Evolutionary conservation across 495 filamentous ascomycete genomes (phyloP), one percentile per base, ranked within the genome.

Genomic region (Tuber aestivum): DNA sequence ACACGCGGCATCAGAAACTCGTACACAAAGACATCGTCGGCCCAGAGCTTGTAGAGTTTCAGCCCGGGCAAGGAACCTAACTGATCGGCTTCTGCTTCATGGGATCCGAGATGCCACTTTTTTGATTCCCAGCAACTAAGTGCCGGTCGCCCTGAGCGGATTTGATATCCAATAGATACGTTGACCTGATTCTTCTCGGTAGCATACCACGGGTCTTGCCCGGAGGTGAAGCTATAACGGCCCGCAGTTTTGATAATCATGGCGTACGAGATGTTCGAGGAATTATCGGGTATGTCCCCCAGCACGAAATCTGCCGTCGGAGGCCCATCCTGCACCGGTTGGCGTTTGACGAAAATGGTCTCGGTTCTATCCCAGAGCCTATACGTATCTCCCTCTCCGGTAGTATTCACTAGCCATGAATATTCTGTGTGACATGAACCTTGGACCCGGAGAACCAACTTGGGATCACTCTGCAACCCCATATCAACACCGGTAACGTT

Each of bases 281-380:
- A 21, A 12, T 14, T 3, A 12, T 16, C 27, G 16, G 1, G 7
- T 5, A 3, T 65, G 10, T 5, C 14, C 18, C 14, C 12, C 12
- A 44, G 18, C 18, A 3, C 0, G 0, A 35, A 18, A 6, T 6
- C 8, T 27, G 20, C 56, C 27, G 20, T 65, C 6, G 56, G 56
- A 35, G 56, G 56, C 18, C 32, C 0, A 5, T 18, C 12, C 27
- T 7, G 12, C 0, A 32, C n/a, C 4, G 27, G 27, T 65, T 35
- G 27, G 14, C 0, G 0, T 16, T 65, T 18, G 32, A 32, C 27
- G 0, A 4, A 4, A 5, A 6, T 2, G 10, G 4, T 1, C 0
- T 35, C 14, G 27, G 18, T 12, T 35, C 12, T 4, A 32, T 14
- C 50, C 12, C n/a, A 65, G 56, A 65, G 56, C 14, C 4, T 65